These are phyloP conservation scores for Agrocybe praecox DNA, from an alignment of 768 basidiomycete species.

Conservation along the genomic window DNA sequence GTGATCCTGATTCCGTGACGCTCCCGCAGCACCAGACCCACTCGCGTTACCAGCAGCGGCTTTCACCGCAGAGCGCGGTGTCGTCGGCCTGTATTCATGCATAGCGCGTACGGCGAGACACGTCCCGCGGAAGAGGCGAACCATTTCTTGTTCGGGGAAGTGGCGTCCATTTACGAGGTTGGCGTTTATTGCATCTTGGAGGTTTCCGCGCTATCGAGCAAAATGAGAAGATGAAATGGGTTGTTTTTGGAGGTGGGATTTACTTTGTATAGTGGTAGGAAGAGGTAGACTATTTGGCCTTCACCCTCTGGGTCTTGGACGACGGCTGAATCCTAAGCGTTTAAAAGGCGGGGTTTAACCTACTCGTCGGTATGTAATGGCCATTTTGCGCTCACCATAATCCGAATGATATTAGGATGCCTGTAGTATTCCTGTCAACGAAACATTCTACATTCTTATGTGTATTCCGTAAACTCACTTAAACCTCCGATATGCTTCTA, in stretches of 20 bases:
- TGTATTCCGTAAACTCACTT: constrained; percentile 54
- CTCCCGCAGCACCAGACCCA: constrained; percentile 6
- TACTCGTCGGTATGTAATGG: background rate
- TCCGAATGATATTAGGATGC: constrained; percentile 96
- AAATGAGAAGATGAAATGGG: constrained; percentile 8
- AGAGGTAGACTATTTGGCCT: constrained; percentile 94
- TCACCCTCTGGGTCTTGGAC: constrained; percentile 93
- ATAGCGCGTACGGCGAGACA: constrained; percentile 94
- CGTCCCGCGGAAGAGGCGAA: constrained; percentile 90
- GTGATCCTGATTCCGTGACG: constrained; percentile 21
- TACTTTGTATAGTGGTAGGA: constrained; percentile 91
- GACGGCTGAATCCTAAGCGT: constrained; percentile 82
- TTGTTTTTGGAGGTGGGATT: background rate
- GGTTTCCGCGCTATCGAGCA: constrained; percentile 72
- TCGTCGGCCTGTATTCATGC: constrained; percentile 79
- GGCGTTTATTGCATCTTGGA: constrained; percentile 92
- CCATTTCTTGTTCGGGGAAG: constrained; percentile 87
- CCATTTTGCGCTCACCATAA: constrained; percentile 55
- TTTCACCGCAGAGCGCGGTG: constrained; percentile 32
- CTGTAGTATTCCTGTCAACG: constrained; percentile 36
- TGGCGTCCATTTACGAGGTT: constrained; percentile 81
- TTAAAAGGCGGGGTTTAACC: background rate
- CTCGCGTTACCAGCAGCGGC: constrained; percentile 22
- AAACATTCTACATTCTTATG: background rate
- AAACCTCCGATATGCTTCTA: constrained; percentile 94